phyloP scores from a whole-genome alignment of 306 rosid species.

The Cucurbita moschata region DNA sequence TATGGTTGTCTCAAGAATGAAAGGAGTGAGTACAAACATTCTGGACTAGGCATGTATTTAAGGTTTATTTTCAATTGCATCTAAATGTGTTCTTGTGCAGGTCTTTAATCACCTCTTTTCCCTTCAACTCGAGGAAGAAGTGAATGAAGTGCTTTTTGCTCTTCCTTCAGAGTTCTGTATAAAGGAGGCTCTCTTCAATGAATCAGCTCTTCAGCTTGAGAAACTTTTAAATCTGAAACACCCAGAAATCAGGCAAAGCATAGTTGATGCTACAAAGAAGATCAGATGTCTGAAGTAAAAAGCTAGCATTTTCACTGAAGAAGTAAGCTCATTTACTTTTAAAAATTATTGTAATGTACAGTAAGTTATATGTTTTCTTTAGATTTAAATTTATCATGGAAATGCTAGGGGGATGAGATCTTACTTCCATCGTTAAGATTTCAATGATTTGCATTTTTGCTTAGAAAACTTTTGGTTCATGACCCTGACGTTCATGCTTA shows the following conservation, averaged over 20 bases:
- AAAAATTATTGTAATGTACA: neutral
- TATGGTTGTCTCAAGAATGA: constrained; percentile 46
- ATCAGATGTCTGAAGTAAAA: constrained; percentile 47
- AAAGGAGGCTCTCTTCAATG: constrained; percentile 33
- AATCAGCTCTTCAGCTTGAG: constrained; percentile 50
- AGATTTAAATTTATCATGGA: neutral
- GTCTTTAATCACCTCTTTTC: constrained; percentile 59
- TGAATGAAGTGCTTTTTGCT: constrained; percentile 77
- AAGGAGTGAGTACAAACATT: constrained; percentile 43
- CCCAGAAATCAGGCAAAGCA: constrained; percentile 54
- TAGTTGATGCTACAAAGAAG: constrained; percentile 40
- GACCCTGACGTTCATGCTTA: neutral
- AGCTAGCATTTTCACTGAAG: neutral
- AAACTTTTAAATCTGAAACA: constrained; percentile 53
- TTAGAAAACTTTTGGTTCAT: neutral
- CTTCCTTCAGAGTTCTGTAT: constrained; percentile 41
- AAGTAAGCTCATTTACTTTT: neutral
- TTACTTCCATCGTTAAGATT: neutral
- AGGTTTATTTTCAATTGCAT: neutral
- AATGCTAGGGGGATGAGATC: neutral
- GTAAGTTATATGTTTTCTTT: neutral
- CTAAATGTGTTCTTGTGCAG: constrained; percentile 18
- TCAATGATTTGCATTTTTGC: neutral
- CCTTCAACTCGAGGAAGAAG: constrained; percentile 82
- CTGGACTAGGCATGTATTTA: neutral